phyloP scores from a whole-genome alignment of 2,329 filamentous ascomycete species.

The Penicillium sp. region DNA sequence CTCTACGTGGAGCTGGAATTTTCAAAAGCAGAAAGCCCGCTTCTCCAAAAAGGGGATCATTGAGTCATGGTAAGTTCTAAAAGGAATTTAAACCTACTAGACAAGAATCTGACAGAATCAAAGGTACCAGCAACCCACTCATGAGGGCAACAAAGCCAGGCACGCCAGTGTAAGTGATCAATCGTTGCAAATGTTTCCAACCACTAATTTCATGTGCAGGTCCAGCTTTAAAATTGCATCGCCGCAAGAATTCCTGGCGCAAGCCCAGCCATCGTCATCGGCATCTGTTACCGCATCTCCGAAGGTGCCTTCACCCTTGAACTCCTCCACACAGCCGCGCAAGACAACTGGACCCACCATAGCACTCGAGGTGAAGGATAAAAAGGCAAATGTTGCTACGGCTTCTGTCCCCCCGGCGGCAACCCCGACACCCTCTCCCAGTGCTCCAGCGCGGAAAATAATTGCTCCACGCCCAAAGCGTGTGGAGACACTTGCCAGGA shows the following conservation, averaged over 20 bases:
- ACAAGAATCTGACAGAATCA: not conserved
- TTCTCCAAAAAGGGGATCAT: not conserved
- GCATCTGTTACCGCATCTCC: too few relatives aligned
- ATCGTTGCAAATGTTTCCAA: not conserved
- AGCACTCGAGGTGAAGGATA: too few relatives aligned
- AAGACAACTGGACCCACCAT: too few relatives aligned
- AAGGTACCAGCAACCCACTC: not conserved
- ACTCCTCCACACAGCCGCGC: too few relatives aligned
- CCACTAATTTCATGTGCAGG: not conserved
- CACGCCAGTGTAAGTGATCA: not conserved
- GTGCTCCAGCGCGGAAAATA: too few relatives aligned
- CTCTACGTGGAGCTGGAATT: not conserved
- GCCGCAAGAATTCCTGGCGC: not conserved
- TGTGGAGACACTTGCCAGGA: too few relatives aligned
- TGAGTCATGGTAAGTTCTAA: not conserved
- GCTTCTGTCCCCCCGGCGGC: too few relatives aligned
- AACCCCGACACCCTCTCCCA: too few relatives aligned
- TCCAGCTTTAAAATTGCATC: not conserved
- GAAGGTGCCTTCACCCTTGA: too few relatives aligned
- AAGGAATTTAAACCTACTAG: not conserved
- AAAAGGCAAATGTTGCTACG: too few relatives aligned
- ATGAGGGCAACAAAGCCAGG: not conserved
- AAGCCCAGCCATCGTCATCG: not conserved
- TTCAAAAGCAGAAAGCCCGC: not conserved
- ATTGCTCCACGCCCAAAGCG: too few relatives aligned